Conservation (phyloP, 352 stramenopile genomes). For the Globisporangium nagaii region DNA sequence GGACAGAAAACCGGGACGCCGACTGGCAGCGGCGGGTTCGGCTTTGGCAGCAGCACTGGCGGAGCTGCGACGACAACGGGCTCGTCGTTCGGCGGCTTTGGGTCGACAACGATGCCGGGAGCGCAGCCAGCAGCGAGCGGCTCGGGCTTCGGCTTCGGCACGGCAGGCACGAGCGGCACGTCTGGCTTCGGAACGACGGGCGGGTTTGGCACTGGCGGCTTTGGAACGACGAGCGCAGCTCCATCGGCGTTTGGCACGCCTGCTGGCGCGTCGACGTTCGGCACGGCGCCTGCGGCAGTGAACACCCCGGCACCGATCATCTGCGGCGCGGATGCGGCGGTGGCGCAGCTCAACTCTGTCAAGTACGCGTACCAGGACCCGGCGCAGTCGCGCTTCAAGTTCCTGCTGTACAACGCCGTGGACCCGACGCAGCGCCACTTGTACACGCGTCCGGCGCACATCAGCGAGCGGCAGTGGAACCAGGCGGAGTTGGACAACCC, state of each 20-base stretch:
- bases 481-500: slow-evolving; percentile 85
- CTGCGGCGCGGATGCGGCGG: slow-evolving; percentile 60
- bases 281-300: slow-evolving; percentile 22
- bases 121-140: slow-evolving; percentile 4
- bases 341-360: slow-evolving; percentile 76
- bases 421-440: slow-evolving; percentile 77
- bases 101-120: slow-evolving; percentile 5
- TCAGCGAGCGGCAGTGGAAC: slow-evolving; percentile 83
- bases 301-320: slow-evolving; percentile 66
- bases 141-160: slow-evolving; percentile 23
- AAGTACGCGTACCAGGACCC: slow-evolving; percentile 83
- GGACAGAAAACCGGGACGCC: slow-evolving; percentile 28
- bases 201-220: slow-evolving; percentile 1
- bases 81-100: slow-evolving; percentile 29
- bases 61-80: slow-evolving; percentile 8
- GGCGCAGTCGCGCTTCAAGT: slow-evolving; percentile 84
- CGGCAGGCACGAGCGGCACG: neutral
- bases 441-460: slow-evolving; percentile 71
- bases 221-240: slow-evolving; percentile 6
- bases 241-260: slow-evolving; percentile 24
- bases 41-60: slow-evolving; percentile 16
- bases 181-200: neutral
- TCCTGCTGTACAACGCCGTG: slow-evolving; percentile 87
- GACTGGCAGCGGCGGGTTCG: slow-evolving; percentile 24
- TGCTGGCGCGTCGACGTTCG: slow-evolving; percentile 23